A percentile compares a stretch with the other conserved stretches of the same genome.
Evolutionary conservation across 805 yeast genomes (phyloP).

Genomic region (Barnettozyma vustinii): DNA sequence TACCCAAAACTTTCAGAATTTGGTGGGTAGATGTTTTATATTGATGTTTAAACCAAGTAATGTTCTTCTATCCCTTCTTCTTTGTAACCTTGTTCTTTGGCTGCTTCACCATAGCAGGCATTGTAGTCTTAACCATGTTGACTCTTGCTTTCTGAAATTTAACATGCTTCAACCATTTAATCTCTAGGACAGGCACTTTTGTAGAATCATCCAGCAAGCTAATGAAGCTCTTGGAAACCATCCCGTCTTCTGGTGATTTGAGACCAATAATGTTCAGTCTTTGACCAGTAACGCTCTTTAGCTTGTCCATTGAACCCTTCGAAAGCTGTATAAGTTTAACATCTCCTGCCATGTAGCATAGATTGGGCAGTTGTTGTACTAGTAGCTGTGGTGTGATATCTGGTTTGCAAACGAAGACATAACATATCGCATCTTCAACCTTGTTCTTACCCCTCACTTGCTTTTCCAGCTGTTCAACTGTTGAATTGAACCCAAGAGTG

Average conservation of each 20-base stretch:
- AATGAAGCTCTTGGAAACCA: conserved; percentile 23
- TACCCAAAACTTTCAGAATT: background rate
- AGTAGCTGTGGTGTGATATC: conserved; percentile 48
- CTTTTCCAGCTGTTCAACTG: conserved; percentile 41
- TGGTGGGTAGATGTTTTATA: background rate
- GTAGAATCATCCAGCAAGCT: conserved; percentile 13
- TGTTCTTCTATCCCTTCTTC: background rate
- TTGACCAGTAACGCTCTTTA: conserved; percentile 29
- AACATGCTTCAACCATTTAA: conserved; percentile 41
- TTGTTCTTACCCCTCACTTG: conserved; percentile 30
- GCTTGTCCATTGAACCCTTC: conserved; percentile 26
- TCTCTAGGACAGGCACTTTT: conserved; percentile 31
- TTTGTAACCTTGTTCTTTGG: conserved; percentile 14
- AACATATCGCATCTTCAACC: conserved; percentile 8
- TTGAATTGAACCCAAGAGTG: conserved; percentile 50
- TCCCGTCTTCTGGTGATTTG: conserved; percentile 17
- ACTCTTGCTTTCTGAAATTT: conserved; percentile 34
- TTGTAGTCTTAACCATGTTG: conserved; percentile 40
- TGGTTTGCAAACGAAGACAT: conserved; percentile 56
- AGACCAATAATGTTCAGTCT: conserved; percentile 31
- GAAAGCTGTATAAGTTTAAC: conserved; percentile 62
- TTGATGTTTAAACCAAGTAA: background rate
- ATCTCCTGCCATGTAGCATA: conserved; percentile 41
- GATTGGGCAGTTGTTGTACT: conserved; percentile 52
- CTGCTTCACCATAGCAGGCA: conserved; percentile 34